Percentiles rank a stretch among this genome's conserved stretches.
These are phyloP conservation scores for Cyanodermella asteris DNA, from an alignment of 2,329 filamentous ascomycete species.

Conservation along the genomic window DNA sequence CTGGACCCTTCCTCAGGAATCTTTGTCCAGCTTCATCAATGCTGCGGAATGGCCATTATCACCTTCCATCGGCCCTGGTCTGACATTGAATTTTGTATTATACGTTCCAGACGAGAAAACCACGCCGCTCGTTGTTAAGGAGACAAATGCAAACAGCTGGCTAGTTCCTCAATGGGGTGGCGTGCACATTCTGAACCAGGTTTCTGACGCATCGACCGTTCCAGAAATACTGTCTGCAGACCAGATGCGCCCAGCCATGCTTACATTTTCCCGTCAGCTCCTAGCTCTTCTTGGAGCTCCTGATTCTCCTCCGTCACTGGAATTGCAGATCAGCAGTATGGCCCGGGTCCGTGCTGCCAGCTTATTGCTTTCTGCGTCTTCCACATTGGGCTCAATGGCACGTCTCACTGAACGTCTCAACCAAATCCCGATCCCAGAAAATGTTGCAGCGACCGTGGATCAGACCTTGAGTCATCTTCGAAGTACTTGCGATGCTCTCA, in stretches of 20 bases:
- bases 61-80: conserved; percentile 77
- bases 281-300: conserved; percentile 73
- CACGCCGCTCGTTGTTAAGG: conserved; percentile 37
- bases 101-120: conserved; percentile 56
- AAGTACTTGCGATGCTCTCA: conserved; percentile 50
- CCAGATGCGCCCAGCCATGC: conserved; percentile 54
- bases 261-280: conserved; percentile 79
- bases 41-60: conserved; percentile 93
- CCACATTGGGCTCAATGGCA: conserved; percentile 79
- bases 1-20: conserved; percentile 56
- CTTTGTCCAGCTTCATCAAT: conserved; percentile 87
- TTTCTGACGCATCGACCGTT: conserved; percentile 4
- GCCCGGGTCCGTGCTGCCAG: conserved; percentile 70
- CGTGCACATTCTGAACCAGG: conserved; percentile 41
- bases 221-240: conserved; percentile 32
- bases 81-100: conserved; percentile 88
- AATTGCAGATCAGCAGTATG: conserved; percentile 64
- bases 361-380: conserved; percentile 71
- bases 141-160: conserved; percentile 52
- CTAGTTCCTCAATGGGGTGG: conserved; percentile 91
- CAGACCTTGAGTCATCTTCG: conserved; percentile 59
- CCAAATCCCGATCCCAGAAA: conserved; percentile 74
- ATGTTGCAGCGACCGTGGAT: conserved; percentile 67
- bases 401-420: conserved; percentile 64
- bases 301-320: conserved; percentile 53